Evolutionary conservation across 495 filamentous ascomycete species (phyloP).

Genomic region (Trichocladium antarcticum): DNA sequence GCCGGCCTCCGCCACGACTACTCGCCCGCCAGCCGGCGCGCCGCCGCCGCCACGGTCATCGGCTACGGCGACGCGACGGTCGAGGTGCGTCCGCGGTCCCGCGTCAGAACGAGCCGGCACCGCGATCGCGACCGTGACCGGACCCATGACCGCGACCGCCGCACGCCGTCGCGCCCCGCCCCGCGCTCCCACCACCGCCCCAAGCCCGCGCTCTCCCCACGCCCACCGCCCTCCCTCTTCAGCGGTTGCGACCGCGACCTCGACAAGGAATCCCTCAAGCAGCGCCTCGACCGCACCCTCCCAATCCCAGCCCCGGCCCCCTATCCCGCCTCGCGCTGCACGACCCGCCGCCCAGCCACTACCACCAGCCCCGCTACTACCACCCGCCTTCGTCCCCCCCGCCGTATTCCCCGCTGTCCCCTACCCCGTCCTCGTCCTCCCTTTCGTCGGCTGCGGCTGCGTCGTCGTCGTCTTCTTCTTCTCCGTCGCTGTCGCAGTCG

Average conservation of each 20-base stretch:
- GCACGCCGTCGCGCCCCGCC: not conserved
- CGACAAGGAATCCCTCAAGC: constrained; percentile 2
- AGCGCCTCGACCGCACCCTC: not conserved
- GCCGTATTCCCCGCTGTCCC: no score
- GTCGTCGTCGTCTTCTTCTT: no score
- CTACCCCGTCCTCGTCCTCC: no score
- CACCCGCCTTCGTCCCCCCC: no score
- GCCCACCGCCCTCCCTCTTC: no score
- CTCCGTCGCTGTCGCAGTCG: no score
- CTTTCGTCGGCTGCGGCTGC: no score
- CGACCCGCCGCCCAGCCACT: no score
- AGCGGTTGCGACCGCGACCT: not conserved
- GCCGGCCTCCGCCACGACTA: not conserved
- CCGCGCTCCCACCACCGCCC: not conserved
- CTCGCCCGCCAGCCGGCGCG: not conserved
- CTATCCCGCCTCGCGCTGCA: no score
- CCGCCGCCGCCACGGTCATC: constrained; percentile 8
- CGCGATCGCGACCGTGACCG: not conserved
- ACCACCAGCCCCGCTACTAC: no score
- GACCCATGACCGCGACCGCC: not conserved
- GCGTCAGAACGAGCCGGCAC: not conserved
- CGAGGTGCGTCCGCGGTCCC: not conserved
- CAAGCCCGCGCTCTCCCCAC: not conserved
- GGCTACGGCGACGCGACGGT: not conserved
- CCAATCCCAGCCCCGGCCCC: not conserved